phyloP scores from a whole-genome alignment of 768 basidiomycete species.

The Steccherinum ochraceum region DNA sequence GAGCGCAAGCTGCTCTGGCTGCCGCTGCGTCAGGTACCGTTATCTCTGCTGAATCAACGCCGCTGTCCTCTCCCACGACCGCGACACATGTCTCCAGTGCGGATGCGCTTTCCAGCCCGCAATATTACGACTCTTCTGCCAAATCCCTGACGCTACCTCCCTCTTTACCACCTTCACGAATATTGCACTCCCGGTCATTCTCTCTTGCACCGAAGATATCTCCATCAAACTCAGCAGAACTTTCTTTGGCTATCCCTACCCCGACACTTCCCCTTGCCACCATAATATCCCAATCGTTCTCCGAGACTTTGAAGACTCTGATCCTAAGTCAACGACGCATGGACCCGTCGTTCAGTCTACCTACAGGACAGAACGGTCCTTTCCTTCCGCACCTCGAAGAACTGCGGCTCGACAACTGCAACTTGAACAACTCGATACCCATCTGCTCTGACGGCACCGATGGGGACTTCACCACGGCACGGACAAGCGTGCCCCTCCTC shows the following conservation, averaged over 20 bases:
- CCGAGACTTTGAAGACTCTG: slow-evolving; percentile 51
- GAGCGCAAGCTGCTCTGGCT: slow-evolving; percentile 15
- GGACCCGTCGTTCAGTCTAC: slow-evolving; percentile 59
- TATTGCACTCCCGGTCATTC: slow-evolving; percentile 54
- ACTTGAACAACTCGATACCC: slow-evolving; percentile 52
- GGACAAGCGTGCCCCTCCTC: slow-evolving; percentile 49
- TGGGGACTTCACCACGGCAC: slow-evolving; percentile 31
- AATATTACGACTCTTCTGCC: slow-evolving; percentile 51
- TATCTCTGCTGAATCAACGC: not conserved
- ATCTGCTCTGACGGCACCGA: slow-evolving; percentile 29
- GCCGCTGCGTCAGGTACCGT: not conserved
- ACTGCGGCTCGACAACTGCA: slow-evolving; percentile 68
- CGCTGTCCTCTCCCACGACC: slow-evolving; percentile 14
- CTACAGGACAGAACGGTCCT: slow-evolving; percentile 27
- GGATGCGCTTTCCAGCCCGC: slow-evolving; percentile 37
- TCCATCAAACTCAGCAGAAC: slow-evolving; percentile 10
- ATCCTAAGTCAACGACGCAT: slow-evolving; percentile 58
- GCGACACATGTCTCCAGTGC: not conserved
- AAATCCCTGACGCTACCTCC: slow-evolving; percentile 63
- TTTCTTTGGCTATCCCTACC: slow-evolving; percentile 47
- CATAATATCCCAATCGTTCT: slow-evolving; percentile 55
- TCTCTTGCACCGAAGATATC: slow-evolving; percentile 35
- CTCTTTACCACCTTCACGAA: slow-evolving; percentile 47
- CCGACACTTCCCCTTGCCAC: slow-evolving; percentile 62
- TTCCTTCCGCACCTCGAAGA: slow-evolving; percentile 68